Base-by-base conservation (phyloP, 345 rosid species). In the Cardamine occulta region DNA sequence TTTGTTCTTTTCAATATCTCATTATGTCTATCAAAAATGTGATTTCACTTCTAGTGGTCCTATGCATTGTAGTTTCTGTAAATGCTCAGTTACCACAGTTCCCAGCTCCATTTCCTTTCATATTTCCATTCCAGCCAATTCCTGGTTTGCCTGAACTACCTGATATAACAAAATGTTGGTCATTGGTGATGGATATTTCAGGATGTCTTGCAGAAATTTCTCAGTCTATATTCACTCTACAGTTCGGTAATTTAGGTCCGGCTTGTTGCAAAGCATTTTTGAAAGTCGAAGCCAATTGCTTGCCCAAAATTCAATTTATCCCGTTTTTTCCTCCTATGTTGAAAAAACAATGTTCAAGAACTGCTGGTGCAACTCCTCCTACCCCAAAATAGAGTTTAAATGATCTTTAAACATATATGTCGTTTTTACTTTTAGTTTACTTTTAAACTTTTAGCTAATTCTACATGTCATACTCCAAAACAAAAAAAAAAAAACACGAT, bases 41-140 rank as follows among this genome's bases (percentile, higher is more conserved):
- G 15, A 47, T 47, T n/a, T 45, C 49, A 45, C 29, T 17, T 40
- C 2, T 68, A 40, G 1, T 1, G 2, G 8, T 40, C 12, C 8
- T 56, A 18, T 56, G 64, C 7, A 4, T 55, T 18, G 3, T 28
- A n/a, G 18, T 54, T 1, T 67, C 52, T 2, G 17, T 29, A 40
- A 68, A 69, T 26, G 54, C 73, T 17, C 73, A 69, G 17, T 8
- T 55, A 12, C 73, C 53, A 56, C 64, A 67, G 1, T 64, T 45
- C 45, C 55, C 12, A 29, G 42, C 54, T 42, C 64, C 40, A 7
- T 28, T 45, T 63, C 53, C 11, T 19, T n/a, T 48, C 48, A 13
- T 10, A 10, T 29, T 64, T 28, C n/a, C 29, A 2, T 28, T 42
- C 1, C 15, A 17, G 1, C 29, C 42, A 0, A 54, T 0, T 53